Conservation (phyloP, 306 rosid species). For the Acmispon strigosus region DNA sequence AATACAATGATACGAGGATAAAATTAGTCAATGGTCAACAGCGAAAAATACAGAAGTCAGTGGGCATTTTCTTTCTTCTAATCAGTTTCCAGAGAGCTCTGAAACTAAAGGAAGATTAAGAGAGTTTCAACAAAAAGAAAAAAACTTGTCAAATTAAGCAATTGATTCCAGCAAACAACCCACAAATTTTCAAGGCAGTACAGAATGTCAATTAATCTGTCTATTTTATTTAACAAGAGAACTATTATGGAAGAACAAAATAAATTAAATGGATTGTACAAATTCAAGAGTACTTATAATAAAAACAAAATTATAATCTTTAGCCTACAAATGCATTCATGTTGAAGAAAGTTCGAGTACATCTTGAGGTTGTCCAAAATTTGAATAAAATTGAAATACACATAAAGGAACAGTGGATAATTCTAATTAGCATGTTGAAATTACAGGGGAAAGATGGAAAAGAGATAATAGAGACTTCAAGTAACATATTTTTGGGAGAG, state of each 20-base stretch:
- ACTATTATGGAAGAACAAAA: background rate
- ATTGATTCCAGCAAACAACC: slow-evolving; percentile 1
- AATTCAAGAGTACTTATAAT: background rate
- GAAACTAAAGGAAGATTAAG: slow-evolving; percentile 3
- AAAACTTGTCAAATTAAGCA: background rate
- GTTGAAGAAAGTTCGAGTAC: background rate
- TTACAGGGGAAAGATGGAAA: background rate
- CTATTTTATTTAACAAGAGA: background rate
- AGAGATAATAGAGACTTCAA: background rate
- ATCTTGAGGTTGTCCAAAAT: background rate
- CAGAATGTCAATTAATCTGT: background rate
- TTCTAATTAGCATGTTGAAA: background rate
- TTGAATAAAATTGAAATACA: background rate
- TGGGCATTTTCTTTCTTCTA: background rate
- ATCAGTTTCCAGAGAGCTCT: background rate
- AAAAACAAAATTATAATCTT: background rate
- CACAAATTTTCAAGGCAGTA: background rate
- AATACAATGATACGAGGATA: slow-evolving; percentile 11
- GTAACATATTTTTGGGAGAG: background rate
- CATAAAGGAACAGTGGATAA: background rate
- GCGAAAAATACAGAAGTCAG: background rate
- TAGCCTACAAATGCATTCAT: background rate
- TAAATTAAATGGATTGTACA: background rate
- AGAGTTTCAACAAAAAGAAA: background rate
- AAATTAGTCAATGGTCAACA: slow-evolving; percentile 2